Evolutionary conservation across 129 eudicot genomes (phyloP).

Genomic region (Escallonia herrerae): DNA sequence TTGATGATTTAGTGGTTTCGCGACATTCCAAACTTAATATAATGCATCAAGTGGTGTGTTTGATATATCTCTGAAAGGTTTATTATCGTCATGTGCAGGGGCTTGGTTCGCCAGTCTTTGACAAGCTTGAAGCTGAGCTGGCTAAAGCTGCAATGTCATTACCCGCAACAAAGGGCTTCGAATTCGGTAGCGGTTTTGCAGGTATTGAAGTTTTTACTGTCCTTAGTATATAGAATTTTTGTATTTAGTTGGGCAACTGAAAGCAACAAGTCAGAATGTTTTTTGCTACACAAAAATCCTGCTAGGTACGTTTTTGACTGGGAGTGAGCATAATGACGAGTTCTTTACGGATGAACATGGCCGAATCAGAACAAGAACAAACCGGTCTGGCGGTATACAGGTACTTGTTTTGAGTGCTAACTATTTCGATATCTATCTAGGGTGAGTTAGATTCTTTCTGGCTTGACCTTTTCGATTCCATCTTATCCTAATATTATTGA

Average conservation of each 20-base stretch:
- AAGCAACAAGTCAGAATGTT: not conserved
- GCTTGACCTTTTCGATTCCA: not conserved
- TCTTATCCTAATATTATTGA: not conserved
- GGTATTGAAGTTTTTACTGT: conserved; percentile 31
- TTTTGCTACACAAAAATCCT: not conserved
- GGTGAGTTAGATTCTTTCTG: not conserved
- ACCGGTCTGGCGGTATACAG: conserved; percentile 98
- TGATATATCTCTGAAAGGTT: no score
- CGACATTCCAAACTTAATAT: no score
- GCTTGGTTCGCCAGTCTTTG: conserved; percentile 98
- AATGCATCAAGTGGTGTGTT: no score
- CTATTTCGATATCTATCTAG: not conserved
- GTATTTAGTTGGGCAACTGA: not conserved
- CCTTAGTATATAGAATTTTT: not conserved
- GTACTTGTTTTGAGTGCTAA: conserved; percentile 20
- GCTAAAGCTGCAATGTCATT: conserved; percentile 88
- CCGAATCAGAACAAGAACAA: conserved; percentile 86
- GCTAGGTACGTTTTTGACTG: conserved; percentile 85
- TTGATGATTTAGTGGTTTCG: not conserved
- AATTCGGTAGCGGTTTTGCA: conserved; percentile 96
- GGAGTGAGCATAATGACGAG: conserved; percentile 97
- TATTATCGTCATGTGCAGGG: conserved; percentile 56
- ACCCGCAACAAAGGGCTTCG: conserved; percentile 99
- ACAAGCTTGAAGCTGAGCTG: conserved; percentile 97
- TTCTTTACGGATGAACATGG: conserved; percentile 73